Evolutionary conservation across 2,329 filamentous ascomycete species (phyloP).

Genomic region (Raffaelea arxii): DNA sequence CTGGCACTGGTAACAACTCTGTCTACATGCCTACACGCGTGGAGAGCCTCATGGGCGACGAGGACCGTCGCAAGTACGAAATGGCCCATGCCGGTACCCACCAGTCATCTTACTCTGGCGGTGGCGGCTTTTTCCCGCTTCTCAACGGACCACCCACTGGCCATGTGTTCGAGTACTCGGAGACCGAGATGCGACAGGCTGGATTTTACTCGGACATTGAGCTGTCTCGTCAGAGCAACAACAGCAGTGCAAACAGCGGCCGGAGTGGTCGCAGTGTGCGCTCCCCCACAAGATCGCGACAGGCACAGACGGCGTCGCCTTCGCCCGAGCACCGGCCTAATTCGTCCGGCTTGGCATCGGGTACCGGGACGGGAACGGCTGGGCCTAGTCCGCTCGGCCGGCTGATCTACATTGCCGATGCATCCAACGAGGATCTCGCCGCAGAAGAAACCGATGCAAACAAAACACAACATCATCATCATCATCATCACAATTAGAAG

Average conservation of each 20-base stretch:
- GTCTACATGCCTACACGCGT: slow-evolving; percentile 59
- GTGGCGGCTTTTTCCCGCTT: slow-evolving; percentile 16
- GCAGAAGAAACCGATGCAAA: background rate
- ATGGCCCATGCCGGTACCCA: slow-evolving; percentile 46
- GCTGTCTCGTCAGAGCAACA: slow-evolving; percentile 11
- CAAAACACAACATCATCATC: background rate
- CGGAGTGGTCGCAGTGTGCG: too few relatives aligned
- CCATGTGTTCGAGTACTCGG: slow-evolving; percentile 40
- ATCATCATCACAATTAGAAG: background rate
- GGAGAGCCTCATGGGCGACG: slow-evolving; percentile 68
- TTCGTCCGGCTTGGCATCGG: too few relatives aligned
- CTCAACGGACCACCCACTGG: slow-evolving; percentile 25
- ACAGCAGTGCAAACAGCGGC: slow-evolving; percentile 10
- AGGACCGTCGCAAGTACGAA: slow-evolving; percentile 65
- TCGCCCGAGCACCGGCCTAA: background rate
- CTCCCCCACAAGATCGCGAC: too few relatives aligned
- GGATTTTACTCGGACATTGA: slow-evolving; percentile 29
- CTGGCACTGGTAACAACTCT: slow-evolving; percentile 36
- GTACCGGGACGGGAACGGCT: slow-evolving; percentile 10
- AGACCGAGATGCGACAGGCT: slow-evolving; percentile 29
- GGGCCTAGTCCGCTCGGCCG: slow-evolving; percentile 29
- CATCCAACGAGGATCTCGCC: slow-evolving; percentile 18
- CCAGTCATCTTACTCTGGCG: background rate
- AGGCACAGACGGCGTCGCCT: slow-evolving; percentile 7
- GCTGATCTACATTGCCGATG: slow-evolving; percentile 21